Evolutionary conservation across 768 basidiomycete species (phyloP).

Genomic region (Pleurotus pulmonarius): DNA sequence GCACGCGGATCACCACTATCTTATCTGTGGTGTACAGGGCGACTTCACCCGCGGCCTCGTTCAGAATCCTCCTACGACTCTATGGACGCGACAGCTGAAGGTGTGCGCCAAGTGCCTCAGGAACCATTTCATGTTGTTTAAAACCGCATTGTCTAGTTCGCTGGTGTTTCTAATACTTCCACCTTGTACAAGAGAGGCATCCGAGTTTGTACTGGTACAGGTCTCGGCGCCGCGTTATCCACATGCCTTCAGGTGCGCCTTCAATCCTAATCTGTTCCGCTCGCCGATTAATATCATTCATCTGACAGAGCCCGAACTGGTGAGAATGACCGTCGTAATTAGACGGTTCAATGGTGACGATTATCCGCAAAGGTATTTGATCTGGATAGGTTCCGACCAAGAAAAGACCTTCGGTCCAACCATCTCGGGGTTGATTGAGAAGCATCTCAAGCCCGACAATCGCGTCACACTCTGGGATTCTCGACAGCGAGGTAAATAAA

Average conservation of each 20-base stretch:
- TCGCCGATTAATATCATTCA: background rate
- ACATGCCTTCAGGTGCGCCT: constrained; percentile 73
- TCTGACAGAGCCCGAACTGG: constrained; percentile 43
- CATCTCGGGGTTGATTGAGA: constrained; percentile 66
- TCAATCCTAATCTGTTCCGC: constrained; percentile 3
- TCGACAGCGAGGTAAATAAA: constrained; percentile 50
- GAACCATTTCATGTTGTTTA: background rate
- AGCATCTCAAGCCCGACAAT: constrained; percentile 58
- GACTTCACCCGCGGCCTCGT: constrained; percentile 78
- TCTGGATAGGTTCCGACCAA: constrained; percentile 84
- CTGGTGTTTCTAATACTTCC: constrained; percentile 80
- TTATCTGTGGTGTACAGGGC: constrained; percentile 83
- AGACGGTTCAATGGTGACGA: background rate
- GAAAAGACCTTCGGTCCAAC: constrained; percentile 85
- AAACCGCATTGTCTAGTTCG: constrained; percentile 43
- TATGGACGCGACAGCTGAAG: constrained; percentile 84
- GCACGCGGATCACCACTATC: constrained; percentile 71
- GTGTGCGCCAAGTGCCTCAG: constrained; percentile 27
- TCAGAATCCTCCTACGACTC: constrained; percentile 60
- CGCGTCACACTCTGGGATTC: constrained; percentile 79
- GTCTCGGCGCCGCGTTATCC: constrained; percentile 76
- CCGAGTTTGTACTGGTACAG: constrained; percentile 83
- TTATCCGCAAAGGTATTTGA: constrained; percentile 54
- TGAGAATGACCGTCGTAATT: constrained; percentile 17
- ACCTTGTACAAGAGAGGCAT: constrained; percentile 75